These are phyloP conservation scores for Suhomyces wounanorum DNA, from an alignment of 1,139 yeast genomes.

Conservation along the genomic window DNA sequence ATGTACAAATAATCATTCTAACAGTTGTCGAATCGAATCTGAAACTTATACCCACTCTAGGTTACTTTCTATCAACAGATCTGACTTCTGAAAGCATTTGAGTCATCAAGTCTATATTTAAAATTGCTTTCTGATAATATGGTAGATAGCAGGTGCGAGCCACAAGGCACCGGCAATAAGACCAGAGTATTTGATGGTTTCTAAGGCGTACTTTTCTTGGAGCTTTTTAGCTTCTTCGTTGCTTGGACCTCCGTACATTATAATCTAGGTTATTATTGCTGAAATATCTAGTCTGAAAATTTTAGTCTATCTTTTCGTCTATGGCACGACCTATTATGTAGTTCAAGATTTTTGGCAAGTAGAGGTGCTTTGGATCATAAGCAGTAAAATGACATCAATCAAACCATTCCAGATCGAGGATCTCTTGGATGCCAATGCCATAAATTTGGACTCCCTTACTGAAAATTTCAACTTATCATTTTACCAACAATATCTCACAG, in stretches of 20 bases:
- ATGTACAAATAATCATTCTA: slow-evolving; percentile 6
- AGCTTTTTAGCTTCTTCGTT: slow-evolving; percentile 77
- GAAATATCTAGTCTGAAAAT: background rate
- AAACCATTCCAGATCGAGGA: slow-evolving; percentile 87
- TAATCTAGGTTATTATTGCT: slow-evolving; percentile 1
- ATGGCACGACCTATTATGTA: slow-evolving; percentile 2
- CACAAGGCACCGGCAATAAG: slow-evolving; percentile 77
- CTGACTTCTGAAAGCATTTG: background rate
- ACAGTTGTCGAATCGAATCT: background rate
- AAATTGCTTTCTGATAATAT: slow-evolving; percentile 61
- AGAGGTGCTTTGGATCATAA: background rate
- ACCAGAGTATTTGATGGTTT: slow-evolving; percentile 68
- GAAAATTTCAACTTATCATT: slow-evolving; percentile 87
- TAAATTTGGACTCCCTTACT: slow-evolving; percentile 84
- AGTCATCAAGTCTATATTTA: slow-evolving; percentile 17
- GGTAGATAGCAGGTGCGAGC: slow-evolving; percentile 67
- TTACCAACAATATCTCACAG: slow-evolving; percentile 76
- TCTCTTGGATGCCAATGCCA: slow-evolving; percentile 66
- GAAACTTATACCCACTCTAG: background rate
- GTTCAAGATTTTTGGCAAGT: background rate
- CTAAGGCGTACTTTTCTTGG: slow-evolving; percentile 69
- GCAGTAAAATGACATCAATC: slow-evolving; percentile 67
- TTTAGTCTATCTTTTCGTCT: background rate
- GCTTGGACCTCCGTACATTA: slow-evolving; percentile 79
- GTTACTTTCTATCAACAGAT: background rate